These are phyloP conservation scores for Allomyces macrogynus DNA, from an alignment of 192 early-diverging fungal genomes.

Conservation along the genomic window DNA sequence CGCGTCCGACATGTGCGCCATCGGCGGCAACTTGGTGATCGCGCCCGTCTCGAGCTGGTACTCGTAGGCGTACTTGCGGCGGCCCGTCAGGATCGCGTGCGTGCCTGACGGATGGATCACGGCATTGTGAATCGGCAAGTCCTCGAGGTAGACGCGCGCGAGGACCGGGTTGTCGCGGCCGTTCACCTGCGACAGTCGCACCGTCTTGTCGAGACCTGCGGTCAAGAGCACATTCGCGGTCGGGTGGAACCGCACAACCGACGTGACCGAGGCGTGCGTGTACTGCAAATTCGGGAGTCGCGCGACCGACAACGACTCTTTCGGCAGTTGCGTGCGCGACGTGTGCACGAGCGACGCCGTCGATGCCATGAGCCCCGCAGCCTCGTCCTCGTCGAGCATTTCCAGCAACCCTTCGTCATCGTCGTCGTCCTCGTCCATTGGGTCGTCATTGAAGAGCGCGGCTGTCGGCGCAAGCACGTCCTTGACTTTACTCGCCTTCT, in stretches of 20 bases:
- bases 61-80: slow-evolving; percentile 58
- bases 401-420: slow-evolving; percentile 6
- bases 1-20: slow-evolving; percentile 55
- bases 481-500: slow-evolving; percentile 6
- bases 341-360: slow-evolving; percentile 7
- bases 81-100: slow-evolving; percentile 53
- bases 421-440: slow-evolving; percentile 22
- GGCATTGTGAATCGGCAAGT: slow-evolving; percentile 61
- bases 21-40: slow-evolving; percentile 45
- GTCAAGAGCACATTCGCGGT: slow-evolving; percentile 71
- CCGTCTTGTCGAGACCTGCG: slow-evolving; percentile 66
- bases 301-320: slow-evolving; percentile 9
- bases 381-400: slow-evolving; percentile 18
- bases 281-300: slow-evolving; percentile 10
- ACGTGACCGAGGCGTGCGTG: slow-evolving; percentile 33
- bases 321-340: slow-evolving; percentile 5
- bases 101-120: slow-evolving; percentile 54
- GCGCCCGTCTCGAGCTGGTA: slow-evolving; percentile 61
- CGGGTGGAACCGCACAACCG: slow-evolving; percentile 68
- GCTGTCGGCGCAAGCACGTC: slow-evolving; percentile 13
- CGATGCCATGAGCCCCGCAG: slow-evolving; percentile 9
- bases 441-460: slow-evolving; percentile 17
- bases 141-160: slow-evolving; percentile 70
- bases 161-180: slow-evolving; percentile 84
- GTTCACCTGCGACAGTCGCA: slow-evolving; percentile 74